Evolutionary conservation across 2,329 filamentous ascomycete species (phyloP), one percentile per base, ranked within the genome.

Genomic region (Grosmannia serpens): DNA sequence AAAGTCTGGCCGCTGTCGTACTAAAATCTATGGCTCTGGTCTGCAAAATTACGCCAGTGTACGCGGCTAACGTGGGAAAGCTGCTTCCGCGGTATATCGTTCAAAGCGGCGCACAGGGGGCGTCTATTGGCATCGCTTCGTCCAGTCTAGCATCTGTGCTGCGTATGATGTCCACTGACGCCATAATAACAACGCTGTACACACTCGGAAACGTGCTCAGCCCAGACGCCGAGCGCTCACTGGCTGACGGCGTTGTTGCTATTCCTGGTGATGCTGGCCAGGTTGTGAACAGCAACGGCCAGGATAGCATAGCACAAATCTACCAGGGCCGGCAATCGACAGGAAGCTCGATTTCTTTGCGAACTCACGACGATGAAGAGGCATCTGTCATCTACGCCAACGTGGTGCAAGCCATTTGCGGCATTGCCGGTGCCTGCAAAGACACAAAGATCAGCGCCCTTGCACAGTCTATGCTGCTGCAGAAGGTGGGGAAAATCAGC

Each of bases 181-280:
- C 91, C 41, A 82, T 96, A 41, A 97, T 99, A 64, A 95, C 91
- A 6, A 97, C 91, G 1, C 77, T 99, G 11, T 99, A 99, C 72
- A 94, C 91, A 0, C 79, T 99, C n/a, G 94, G 94, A 24, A 99
- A 99, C 68, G 87, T 96, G 4, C 78, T 99, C 17, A 96, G 91
- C 65, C 86, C 90, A 6, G 84, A 82, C 53, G 77, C 78, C 17
- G 82, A 81, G 59, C 73, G 76, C 49, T 75, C 73, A 51, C 74
- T 79, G 57, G 75, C 76, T 35, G 83, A 86, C 63, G 79, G 79
- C 5, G 64, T 71, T 35, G 79, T 77, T 61, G 75, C 73, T 8
- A 64, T 70, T 41, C 79, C 78, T 61, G 75, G 74, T 7, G 73
- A 76, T 67, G 60, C 61, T 68, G 54, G 73, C 74, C 65, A 26